phyloP scores from a whole-genome alignment of 2,329 filamentous ascomycete species.

The Furcasterigmium furcatum region DNA sequence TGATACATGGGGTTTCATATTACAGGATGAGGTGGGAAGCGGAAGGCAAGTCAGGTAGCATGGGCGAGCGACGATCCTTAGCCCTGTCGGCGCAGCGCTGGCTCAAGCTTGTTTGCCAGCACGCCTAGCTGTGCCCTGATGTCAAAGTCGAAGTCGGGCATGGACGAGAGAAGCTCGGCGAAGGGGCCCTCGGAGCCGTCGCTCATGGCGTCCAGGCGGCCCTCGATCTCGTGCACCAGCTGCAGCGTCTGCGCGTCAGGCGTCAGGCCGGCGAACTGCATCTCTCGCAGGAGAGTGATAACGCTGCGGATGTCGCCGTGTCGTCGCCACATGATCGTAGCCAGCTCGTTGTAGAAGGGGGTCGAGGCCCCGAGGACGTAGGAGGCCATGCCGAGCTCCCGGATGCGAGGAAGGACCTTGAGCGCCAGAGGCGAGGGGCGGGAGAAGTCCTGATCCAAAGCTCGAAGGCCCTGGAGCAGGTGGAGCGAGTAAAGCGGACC shows the following conservation, averaged over 20 bases:
- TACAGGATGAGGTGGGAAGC: too few relatives aligned
- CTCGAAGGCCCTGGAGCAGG: constrained; percentile 52
- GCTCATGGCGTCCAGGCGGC: constrained; percentile 17
- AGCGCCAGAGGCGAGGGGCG: constrained; percentile 57
- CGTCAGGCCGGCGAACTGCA: constrained; percentile 60
- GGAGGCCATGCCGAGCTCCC: constrained; percentile 63
- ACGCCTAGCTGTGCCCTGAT: constrained; percentile 8
- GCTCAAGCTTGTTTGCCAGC: constrained; percentile 1
- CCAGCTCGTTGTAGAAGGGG: constrained; percentile 65
- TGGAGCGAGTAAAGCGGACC: constrained; percentile 64
- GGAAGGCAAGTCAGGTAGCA: too few relatives aligned
- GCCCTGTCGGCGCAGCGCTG: neutral
- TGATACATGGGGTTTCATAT: too few relatives aligned
- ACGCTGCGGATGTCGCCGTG: constrained; percentile 56
- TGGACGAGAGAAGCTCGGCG: constrained; percentile 8
- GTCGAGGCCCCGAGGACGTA: constrained; percentile 71
- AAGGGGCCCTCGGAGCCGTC: constrained; percentile 9
- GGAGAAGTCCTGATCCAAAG: constrained; percentile 54
- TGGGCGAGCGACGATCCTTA: neutral
- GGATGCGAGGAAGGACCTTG: constrained; percentile 63
- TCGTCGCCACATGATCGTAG: constrained; percentile 58
- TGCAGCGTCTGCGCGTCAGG: constrained; percentile 47
- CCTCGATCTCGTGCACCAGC: constrained; percentile 29
- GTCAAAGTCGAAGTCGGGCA: constrained; percentile 12
- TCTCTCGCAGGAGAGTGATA: constrained; percentile 58